phyloP scores from a whole-genome alignment of 208 protist genomes.

The Trypanosoma cruzi region DNA sequence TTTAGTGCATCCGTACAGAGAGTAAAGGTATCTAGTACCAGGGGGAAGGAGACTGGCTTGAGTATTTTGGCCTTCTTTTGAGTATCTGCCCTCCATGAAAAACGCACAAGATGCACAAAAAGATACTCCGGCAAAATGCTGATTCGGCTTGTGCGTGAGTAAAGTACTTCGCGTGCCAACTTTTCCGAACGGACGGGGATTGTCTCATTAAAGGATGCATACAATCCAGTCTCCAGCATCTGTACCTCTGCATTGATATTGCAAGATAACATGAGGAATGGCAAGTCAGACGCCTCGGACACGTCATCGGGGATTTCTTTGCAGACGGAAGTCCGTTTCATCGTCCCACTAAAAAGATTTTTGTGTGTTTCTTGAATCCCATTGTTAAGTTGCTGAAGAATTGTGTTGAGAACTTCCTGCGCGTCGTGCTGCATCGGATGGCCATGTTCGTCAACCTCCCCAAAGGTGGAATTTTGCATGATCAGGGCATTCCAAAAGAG shows the following conservation, averaged over 20 bases:
- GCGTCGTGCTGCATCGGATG: constrained; percentile 87
- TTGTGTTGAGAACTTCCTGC: constrained; percentile 68
- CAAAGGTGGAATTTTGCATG: constrained; percentile 56
- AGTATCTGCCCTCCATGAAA: constrained; percentile 86
- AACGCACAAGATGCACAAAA: constrained; percentile 90
- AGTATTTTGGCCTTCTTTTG: constrained; percentile 89
- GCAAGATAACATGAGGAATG: constrained; percentile 85
- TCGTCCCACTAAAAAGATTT: constrained; percentile 49
- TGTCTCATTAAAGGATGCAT: constrained; percentile 64
- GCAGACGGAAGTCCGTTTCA: constrained; percentile 56
- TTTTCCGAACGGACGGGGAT: constrained; percentile 53
- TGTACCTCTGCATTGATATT: constrained; percentile 81
- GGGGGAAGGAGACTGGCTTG: constrained; percentile 81
- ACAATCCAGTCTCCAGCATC: constrained; percentile 76
- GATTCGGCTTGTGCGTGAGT: constrained; percentile 53
- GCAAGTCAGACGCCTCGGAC: constrained; percentile 20
- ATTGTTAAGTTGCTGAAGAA: constrained; percentile 46
- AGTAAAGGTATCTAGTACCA: constrained; percentile 62
- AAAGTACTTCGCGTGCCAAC: constrained; percentile 52
- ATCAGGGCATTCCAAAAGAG: constrained; percentile 57
- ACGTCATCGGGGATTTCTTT: constrained; percentile 44
- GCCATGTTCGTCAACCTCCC: constrained; percentile 58
- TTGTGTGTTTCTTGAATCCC: constrained; percentile 39
- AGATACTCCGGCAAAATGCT: constrained; percentile 78
- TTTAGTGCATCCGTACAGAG: constrained; percentile 67